phyloP scores from a whole-genome alignment of 1,284 basidiomycete genomes.

The Rhodotorula sp. region DNA sequence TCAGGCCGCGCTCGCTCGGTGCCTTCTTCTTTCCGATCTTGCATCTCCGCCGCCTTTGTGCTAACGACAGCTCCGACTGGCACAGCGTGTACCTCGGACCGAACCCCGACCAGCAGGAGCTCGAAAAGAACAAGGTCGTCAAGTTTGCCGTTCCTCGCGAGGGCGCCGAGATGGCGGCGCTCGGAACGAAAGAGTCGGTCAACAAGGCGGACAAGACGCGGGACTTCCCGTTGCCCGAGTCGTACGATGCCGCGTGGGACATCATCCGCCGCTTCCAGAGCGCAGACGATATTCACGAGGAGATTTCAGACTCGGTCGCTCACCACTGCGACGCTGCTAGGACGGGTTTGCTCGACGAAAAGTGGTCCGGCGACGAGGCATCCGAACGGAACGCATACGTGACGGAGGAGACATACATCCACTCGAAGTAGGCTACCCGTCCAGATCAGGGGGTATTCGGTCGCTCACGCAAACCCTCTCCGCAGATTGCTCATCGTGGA shows the following conservation, averaged over 20 bases:
- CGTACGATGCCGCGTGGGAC: conserved; percentile 43
- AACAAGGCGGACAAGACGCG: conserved; percentile 22
- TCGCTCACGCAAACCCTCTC: too few species aligned
- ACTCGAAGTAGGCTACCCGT: conserved; percentile 46
- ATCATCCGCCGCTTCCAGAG: conserved; percentile 41
- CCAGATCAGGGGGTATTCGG: too few species aligned
- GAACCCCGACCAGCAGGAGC: conserved; percentile 21
- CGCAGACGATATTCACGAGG: conserved; percentile 25
- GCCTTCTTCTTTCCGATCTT: background rate
- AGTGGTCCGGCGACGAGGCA: conserved; percentile 75
- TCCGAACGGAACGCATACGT: conserved; percentile 75
- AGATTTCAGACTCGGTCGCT: conserved; percentile 68
- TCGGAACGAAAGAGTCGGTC: conserved; percentile 17
- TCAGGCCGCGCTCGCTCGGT: conserved; percentile 77
- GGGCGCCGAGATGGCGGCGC: conserved; percentile 25
- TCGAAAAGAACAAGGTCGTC: conserved; percentile 39
- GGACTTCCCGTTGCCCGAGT: conserved; percentile 40
- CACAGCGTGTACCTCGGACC: conserved; percentile 32
- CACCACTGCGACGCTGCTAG: conserved; percentile 65
- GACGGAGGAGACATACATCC: conserved; percentile 68
- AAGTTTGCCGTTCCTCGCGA: conserved; percentile 25
- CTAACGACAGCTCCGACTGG: background rate
- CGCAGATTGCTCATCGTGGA: conserved; percentile 58
- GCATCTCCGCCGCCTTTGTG: background rate
- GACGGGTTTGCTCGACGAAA: conserved; percentile 65